These are phyloP conservation scores for Blumeria graminis DNA, from an alignment of 2,329 filamentous ascomycete species.

Conservation along the genomic window DNA sequence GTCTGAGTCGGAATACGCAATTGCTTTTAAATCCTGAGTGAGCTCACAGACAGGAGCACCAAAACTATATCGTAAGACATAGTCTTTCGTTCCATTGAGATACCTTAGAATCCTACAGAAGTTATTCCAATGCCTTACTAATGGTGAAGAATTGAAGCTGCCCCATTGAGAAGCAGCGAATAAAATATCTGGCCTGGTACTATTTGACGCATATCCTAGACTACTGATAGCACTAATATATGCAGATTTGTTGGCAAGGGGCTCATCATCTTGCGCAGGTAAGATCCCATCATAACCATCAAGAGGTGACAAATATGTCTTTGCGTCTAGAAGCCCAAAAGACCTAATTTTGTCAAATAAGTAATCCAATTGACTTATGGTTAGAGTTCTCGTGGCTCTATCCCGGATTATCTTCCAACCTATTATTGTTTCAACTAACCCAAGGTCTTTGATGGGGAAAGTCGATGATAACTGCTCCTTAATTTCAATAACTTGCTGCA, in stretches of 20 bases:
- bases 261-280: background rate
- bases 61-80: background rate
- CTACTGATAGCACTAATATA: background rate
- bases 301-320: background rate
- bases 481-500: too few species aligned
- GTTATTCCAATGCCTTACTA: background rate
- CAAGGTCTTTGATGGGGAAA: too few species aligned
- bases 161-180: background rate
- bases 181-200: background rate
- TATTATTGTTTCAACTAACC: too few species aligned
- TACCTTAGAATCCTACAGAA: background rate
- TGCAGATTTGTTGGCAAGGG: background rate
- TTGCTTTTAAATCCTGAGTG: background rate
- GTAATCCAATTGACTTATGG: background rate
- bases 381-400: background rate
- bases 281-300: background rate
- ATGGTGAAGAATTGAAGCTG: background rate
- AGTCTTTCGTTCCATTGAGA: background rate
- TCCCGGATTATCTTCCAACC: background rate
- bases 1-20: background rate
- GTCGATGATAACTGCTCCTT: too few species aligned
- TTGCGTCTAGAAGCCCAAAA: background rate
- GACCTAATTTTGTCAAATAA: background rate
- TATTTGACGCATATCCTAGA: background rate
- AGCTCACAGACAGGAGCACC: background rate